Evolutionary conservation across 306 rosid genomes (phyloP).

Genomic region (Quercus bicolor): DNA sequence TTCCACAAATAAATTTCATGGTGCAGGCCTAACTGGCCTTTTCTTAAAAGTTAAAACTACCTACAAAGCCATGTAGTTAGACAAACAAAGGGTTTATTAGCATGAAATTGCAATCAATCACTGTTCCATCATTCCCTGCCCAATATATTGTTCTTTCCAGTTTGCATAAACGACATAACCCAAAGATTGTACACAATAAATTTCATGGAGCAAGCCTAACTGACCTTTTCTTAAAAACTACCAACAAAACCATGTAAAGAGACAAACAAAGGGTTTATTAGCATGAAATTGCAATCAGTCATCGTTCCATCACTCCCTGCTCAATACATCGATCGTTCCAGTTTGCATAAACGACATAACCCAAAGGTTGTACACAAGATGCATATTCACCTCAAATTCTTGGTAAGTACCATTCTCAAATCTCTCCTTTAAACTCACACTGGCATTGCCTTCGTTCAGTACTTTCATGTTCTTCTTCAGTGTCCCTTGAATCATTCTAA

Average conservation of each 20-base stretch:
- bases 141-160: neutral
- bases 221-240: neutral
- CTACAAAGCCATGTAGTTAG: neutral
- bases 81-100: neutral
- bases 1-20: neutral
- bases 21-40: neutral
- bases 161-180: neutral
- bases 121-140: neutral
- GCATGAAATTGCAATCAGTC: neutral
- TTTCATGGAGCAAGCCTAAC: neutral
- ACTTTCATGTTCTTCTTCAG: constrained; percentile 36
- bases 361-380: neutral
- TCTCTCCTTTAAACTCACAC: constrained; percentile 13
- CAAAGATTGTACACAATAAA: neutral
- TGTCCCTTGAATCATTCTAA: constrained; percentile 43
- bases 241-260: neutral
- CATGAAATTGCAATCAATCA: neutral
- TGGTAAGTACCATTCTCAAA: constrained; percentile 13
- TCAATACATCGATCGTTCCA: neutral
- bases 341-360: neutral
- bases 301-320: neutral
- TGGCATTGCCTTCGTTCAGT: constrained; percentile 32
- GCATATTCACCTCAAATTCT: neutral
- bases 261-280: neutral
- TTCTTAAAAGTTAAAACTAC: neutral